These are phyloP conservation scores for Pythium brachiatum DNA, from an alignment of 352 stramenopile species.

Conservation along the genomic window DNA sequence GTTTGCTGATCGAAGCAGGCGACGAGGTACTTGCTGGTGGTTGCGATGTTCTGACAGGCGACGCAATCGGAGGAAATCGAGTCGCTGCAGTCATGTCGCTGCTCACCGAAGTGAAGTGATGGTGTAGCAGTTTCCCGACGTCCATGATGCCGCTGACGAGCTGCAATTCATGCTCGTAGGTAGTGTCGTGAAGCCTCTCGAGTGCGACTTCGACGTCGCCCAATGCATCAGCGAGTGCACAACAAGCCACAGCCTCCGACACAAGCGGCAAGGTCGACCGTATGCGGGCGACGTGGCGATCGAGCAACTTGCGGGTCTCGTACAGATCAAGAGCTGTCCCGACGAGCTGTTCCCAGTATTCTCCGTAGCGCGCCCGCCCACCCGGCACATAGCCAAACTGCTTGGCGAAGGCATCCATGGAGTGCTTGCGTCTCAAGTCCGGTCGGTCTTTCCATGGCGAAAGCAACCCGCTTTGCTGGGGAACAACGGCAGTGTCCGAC, in stretches of 20 bases:
- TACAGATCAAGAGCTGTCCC: slow-evolving; percentile 43
- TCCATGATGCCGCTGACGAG: slow-evolving; percentile 57
- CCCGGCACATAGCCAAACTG: slow-evolving; percentile 57
- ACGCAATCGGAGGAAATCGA: slow-evolving; percentile 23
- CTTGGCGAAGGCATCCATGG: slow-evolving; percentile 56
- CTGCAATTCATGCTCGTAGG: slow-evolving; percentile 56
- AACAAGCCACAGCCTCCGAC: slow-evolving; percentile 52
- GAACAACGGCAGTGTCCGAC: background rate
- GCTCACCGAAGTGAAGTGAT: slow-evolving; percentile 15
- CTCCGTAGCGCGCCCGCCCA: slow-evolving; percentile 39
- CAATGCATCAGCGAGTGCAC: slow-evolving; percentile 51
- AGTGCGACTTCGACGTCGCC: slow-evolving; percentile 45
- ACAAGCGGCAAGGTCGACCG: slow-evolving; percentile 38
- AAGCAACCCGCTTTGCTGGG: slow-evolving; percentile 36
- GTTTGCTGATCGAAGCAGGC: background rate
- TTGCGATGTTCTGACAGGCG: background rate
- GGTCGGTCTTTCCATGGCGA: slow-evolving; percentile 43
- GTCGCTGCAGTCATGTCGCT: background rate
- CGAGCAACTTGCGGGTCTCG: slow-evolving; percentile 38
- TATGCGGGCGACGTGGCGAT: slow-evolving; percentile 43
- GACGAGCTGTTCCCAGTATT: slow-evolving; percentile 61
- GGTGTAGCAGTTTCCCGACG: slow-evolving; percentile 30
- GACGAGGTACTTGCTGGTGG: background rate
- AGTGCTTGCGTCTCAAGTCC: slow-evolving; percentile 54
- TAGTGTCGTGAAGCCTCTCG: slow-evolving; percentile 50